A percentile compares a stretch with the other conserved stretches of the same genome.
Conservation (phyloP, 306 rosid species). For the Castanospermum australe region DNA sequence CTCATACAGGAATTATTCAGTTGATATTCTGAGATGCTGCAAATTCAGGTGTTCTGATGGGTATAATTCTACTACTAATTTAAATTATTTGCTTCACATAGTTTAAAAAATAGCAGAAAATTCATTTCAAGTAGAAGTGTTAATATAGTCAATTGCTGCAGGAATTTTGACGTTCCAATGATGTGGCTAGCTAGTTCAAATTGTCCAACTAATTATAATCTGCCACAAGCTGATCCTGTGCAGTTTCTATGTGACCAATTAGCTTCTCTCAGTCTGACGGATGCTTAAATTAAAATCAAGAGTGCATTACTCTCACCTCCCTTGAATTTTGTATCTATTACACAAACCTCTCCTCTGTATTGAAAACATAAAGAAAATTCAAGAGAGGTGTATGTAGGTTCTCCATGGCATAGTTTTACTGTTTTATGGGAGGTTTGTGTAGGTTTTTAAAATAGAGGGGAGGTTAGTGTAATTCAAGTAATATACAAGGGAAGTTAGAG, state of each 20-base stretch:
- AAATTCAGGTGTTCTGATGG: constrained; percentile 23
- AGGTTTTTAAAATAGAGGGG: background rate
- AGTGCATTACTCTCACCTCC: constrained; percentile 3
- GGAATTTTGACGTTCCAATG: constrained; percentile 31
- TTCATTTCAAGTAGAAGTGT: background rate
- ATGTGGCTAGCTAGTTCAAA: constrained; percentile 18
- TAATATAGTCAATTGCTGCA: constrained; percentile 9
- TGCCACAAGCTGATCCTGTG: constrained; percentile 36
- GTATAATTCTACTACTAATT: constrained; percentile 29
- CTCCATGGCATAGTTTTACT: background rate
- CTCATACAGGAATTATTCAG: constrained; percentile 26
- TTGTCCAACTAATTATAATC: constrained; percentile 10
- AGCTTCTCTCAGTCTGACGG: constrained; percentile 9
- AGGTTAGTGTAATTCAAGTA: background rate
- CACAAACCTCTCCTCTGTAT: background rate
- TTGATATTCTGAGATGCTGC: constrained; percentile 43
- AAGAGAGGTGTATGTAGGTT: background rate
- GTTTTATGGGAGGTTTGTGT: background rate
- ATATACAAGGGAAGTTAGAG: background rate
- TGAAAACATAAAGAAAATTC: background rate
- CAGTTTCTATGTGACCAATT: constrained; percentile 28
- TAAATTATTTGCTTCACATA: constrained; percentile 8
- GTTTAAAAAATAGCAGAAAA: background rate
- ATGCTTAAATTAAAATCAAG: constrained; percentile 15
- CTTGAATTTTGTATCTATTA: background rate